phyloP scores from a whole-genome alignment of 371 early-diverging fungal species.

The Haplosporangium sp. region DNA sequence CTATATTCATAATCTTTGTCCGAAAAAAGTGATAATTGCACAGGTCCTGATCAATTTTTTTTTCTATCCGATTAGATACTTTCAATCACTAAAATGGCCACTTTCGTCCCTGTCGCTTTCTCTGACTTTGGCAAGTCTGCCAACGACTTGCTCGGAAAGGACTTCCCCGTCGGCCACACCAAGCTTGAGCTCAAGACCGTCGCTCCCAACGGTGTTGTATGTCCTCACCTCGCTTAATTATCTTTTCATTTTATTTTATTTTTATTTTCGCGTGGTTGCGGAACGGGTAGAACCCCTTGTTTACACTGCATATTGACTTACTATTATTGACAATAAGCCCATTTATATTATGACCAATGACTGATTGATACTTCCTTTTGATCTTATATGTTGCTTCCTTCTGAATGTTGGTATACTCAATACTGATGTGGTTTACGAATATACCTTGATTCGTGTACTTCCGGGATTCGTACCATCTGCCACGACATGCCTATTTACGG shows the following conservation, averaged over 20 bases:
- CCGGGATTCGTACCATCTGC: conserved; percentile 6
- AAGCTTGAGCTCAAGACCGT: conserved; percentile 98
- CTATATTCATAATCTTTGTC: not conserved
- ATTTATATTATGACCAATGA: not conserved
- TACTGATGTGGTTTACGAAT: not conserved
- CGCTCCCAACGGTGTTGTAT: conserved; percentile 94
- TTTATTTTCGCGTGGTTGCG: conserved; percentile 5
- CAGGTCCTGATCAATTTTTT: not conserved
- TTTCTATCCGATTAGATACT: not conserved
- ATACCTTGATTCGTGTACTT: conserved; percentile 1
- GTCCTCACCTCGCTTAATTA: conserved; percentile 27
- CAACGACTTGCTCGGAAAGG: conserved; percentile 96
- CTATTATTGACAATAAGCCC: not conserved
- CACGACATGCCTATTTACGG: not conserved
- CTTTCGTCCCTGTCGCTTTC: conserved; percentile 77
- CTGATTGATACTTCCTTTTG: not conserved
- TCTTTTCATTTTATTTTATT: not conserved
- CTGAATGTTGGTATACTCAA: not conserved
- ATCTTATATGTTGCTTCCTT: not conserved
- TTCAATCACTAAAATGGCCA: conserved; percentile 47
- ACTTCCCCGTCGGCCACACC: conserved; percentile 93
- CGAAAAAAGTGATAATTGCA: not conserved
- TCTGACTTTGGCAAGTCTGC: conserved; percentile 95
- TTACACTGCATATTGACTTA: not conserved
- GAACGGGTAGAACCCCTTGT: conserved; percentile 1